These are phyloP conservation scores for Apiotrichum sp. DNA, from an alignment of 1,284 basidiomycete genomes.

Conservation along the genomic window DNA sequence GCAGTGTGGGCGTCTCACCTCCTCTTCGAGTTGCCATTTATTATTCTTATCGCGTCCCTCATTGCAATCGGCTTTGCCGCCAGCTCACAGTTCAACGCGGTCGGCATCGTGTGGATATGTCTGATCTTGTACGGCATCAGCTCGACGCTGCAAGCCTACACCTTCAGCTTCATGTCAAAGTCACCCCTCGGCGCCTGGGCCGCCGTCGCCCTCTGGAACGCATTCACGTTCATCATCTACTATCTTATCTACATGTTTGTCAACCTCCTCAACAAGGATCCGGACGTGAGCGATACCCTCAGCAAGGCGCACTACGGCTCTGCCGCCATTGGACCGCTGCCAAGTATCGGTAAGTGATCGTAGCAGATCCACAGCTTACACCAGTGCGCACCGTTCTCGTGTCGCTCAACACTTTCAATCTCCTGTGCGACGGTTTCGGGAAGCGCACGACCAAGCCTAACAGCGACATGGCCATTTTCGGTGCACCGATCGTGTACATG, in stretches of 20 bases:
- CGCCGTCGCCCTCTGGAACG: constrained; percentile 64
- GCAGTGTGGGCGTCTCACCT: constrained; percentile 75
- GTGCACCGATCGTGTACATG: constrained; percentile 69
- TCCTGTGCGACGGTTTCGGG: constrained; percentile 60
- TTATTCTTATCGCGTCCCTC: constrained; percentile 56
- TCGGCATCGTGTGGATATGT: constrained; percentile 59
- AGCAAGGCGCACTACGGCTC: constrained; percentile 62
- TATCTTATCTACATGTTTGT: constrained; percentile 59
- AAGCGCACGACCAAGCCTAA: constrained; percentile 52
- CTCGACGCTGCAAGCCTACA: constrained; percentile 54
- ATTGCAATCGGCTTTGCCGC: constrained; percentile 59
- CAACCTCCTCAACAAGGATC: constrained; percentile 56
- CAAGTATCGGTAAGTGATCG: constrained; percentile 48
- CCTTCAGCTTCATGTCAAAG: constrained; percentile 59
- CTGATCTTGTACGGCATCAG: constrained; percentile 65
- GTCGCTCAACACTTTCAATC: constrained; percentile 67
- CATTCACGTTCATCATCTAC: constrained; percentile 61
- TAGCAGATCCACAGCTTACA: background rate
- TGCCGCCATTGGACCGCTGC: constrained; percentile 62
- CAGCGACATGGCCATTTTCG: constrained; percentile 57
- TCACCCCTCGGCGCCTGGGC: constrained; percentile 71
- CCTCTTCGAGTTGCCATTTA: constrained; percentile 62
- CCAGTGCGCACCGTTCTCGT: constrained; percentile 57
- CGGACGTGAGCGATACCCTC: constrained; percentile 54
- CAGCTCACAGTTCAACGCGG: constrained; percentile 61